Evolutionary conservation across 495 filamentous ascomycete species (phyloP), one percentile per base, ranked within the genome.

Genomic region (Aspergillus homomorphus): DNA sequence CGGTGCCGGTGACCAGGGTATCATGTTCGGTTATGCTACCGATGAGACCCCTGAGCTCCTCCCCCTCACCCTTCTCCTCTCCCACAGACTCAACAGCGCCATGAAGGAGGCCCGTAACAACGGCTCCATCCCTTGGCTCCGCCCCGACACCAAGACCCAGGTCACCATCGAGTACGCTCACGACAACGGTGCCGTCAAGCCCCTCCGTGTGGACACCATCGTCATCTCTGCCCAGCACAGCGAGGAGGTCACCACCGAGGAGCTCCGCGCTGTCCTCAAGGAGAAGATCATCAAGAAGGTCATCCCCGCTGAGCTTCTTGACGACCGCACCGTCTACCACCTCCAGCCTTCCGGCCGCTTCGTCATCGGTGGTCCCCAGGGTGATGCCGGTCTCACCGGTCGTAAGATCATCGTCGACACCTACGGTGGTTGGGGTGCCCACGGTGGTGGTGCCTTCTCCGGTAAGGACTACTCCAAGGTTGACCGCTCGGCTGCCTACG

Each of bases 381-480:
- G 94, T 85, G 94, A 98, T 70, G 94, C 94, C 69, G 94, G 94
- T 85, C 84, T 98, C 53, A 98, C 94, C 62, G 94, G 94, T 76
- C 92, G 94, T 74, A 98, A 98, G 86, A 98, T 98, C 84, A 98
- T 98, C 69, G 94, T 98, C 73, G 94, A 98, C 80, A 98, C 94
- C 77, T 98, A 98, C 82, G 94, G 94, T 81, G 94, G 94, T 68
- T 98, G 94, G 94, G 94, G 94, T 80, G 94, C 94, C 65, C 94
- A 98, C 83, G 94, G 94, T 84, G 94, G 94, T 81, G 94, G 94
- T 85, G 94, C 94, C 76, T 98, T 98, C 89, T 98, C 94, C 70
- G 94, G 94, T 72, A 98, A 98, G 87, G 94, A 98, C 76, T 98
- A 96, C 89, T 96, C 91, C 80, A 98, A 98, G 84, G 94, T 98